These are phyloP conservation scores for Caryocar brasiliense DNA, from an alignment of 441 rosid genomes.

Conservation along the genomic window DNA sequence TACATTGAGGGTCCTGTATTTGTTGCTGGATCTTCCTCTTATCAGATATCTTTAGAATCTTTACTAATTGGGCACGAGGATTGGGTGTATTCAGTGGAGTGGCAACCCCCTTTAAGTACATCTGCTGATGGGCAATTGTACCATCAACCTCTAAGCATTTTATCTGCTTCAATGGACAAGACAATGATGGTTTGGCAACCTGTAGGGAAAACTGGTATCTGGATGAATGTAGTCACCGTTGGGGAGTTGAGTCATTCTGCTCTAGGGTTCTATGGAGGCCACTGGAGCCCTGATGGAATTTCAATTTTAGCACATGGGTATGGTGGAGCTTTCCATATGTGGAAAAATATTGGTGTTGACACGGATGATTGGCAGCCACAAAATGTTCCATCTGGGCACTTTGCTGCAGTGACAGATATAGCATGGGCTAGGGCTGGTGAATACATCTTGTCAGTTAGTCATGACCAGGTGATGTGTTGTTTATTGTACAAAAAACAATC, in stretches of 20 bases:
- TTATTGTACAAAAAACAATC: neutral
- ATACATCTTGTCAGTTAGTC: slow-evolving; percentile 74
- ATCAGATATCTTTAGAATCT: slow-evolving; percentile 87
- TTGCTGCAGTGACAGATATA: slow-evolving; percentile 72
- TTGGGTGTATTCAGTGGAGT: slow-evolving; percentile 93
- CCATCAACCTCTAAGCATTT: slow-evolving; percentile 60
- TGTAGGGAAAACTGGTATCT: slow-evolving; percentile 69
- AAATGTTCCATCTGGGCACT: slow-evolving; percentile 88
- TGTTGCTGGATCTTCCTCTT: slow-evolving; percentile 49
- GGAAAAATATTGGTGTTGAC: slow-evolving; percentile 61
- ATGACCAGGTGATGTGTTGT: slow-evolving; percentile 64
- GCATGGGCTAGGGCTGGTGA: slow-evolving; percentile 73
- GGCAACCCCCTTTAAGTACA: slow-evolving; percentile 61
- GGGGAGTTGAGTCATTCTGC: slow-evolving; percentile 97
- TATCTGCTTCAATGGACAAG: slow-evolving; percentile 96
- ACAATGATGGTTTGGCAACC: slow-evolving; percentile 99
- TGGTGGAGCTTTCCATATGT: slow-evolving; percentile 83
- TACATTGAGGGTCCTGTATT: slow-evolving; percentile 86
- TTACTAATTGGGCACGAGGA: slow-evolving; percentile 94
- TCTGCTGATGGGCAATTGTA: slow-evolving; percentile 21
- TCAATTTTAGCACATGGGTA: slow-evolving; percentile 85
- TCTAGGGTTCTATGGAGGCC: slow-evolving; percentile 94
- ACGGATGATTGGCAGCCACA: slow-evolving; percentile 81
- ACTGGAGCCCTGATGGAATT: slow-evolving; percentile 64
- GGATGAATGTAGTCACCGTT: slow-evolving; percentile 95